Evolutionary conservation across 2,329 filamentous ascomycete species (phyloP).

Genomic region (Fusarium humuli): DNA sequence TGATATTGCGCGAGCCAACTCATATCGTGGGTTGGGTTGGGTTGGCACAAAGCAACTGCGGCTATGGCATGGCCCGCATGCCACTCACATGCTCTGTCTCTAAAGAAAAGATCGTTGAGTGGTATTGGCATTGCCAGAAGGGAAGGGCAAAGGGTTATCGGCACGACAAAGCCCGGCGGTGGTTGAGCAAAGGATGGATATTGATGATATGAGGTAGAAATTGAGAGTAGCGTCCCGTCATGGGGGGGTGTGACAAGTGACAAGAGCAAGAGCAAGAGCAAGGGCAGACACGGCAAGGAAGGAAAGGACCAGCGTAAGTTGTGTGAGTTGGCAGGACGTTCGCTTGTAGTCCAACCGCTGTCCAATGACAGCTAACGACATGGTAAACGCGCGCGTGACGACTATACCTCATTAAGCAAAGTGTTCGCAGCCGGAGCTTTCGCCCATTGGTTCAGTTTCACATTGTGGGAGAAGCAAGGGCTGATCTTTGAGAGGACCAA

Average conservation of each 20-base stretch:
- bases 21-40: conserved; percentile 11
- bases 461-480: conserved; percentile 12
- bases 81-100: not conserved
- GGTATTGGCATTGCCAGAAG: conserved; percentile 12
- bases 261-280: not conserved
- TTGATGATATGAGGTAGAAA: conserved; percentile 24
- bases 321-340: conserved; percentile 49
- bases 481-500: conserved; percentile 34
- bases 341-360: conserved; percentile 48
- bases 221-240: conserved; percentile 9
- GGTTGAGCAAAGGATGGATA: conserved; percentile 17
- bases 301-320: conserved; percentile 41
- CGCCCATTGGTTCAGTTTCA: conserved; percentile 44
- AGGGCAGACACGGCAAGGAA: conserved; percentile 5
- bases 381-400: conserved; percentile 50
- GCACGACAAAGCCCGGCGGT: conserved; percentile 17
- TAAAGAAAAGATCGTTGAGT: conserved; percentile 22
- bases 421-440: conserved; percentile 37
- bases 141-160: conserved; percentile 12
- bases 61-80: not conserved
- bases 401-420: conserved; percentile 32
- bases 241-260: conserved; percentile 24
- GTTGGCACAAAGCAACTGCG: conserved; percentile 7
- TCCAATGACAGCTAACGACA: conserved; percentile 45
- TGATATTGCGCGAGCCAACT: conserved; percentile 11